phyloP scores from a whole-genome alignment of 306 rosid species.

The Luffa aegyptiaca region DNA sequence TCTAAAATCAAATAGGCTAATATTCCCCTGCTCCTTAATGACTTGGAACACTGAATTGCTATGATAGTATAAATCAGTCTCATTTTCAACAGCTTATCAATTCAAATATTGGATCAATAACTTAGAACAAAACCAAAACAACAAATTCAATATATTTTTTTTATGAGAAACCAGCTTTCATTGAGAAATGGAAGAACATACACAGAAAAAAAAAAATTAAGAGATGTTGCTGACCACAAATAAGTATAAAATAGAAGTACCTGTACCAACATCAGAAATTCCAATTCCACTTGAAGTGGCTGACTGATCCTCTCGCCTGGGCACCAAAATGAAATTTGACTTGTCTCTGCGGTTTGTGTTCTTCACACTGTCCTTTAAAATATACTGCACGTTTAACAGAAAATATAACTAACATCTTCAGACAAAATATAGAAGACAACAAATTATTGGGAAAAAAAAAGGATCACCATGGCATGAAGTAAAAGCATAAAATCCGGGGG shows the following conservation, averaged over 20 bases:
- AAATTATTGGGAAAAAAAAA: neutral
- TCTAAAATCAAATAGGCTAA: neutral
- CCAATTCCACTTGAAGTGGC: constrained; percentile 44
- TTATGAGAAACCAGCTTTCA: no score
- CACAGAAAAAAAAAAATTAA: no score
- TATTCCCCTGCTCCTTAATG: neutral
- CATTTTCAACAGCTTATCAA: neutral
- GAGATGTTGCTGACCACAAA: neutral
- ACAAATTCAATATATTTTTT: neutral
- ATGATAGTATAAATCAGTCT: neutral
- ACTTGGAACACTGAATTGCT: neutral
- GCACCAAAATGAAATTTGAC: constrained; percentile 42
- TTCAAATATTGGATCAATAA: neutral
- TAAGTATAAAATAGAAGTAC: constrained; percentile 14
- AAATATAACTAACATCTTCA: constrained; percentile 4
- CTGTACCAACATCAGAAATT: constrained; percentile 38
- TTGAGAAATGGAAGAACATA: no score
- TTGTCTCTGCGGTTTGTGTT: constrained; percentile 46
- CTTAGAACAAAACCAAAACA: neutral
- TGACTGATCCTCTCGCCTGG: constrained; percentile 55
- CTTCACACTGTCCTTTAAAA: constrained; percentile 61
- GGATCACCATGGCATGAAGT: neutral
- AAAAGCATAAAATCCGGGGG: neutral
- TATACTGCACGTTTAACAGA: constrained; percentile 51
- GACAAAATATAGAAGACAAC: neutral